Evolutionary conservation across 192 early-diverging fungal species (phyloP), one percentile per base, ranked within the genome.

Genomic region (Endogone sp.): DNA sequence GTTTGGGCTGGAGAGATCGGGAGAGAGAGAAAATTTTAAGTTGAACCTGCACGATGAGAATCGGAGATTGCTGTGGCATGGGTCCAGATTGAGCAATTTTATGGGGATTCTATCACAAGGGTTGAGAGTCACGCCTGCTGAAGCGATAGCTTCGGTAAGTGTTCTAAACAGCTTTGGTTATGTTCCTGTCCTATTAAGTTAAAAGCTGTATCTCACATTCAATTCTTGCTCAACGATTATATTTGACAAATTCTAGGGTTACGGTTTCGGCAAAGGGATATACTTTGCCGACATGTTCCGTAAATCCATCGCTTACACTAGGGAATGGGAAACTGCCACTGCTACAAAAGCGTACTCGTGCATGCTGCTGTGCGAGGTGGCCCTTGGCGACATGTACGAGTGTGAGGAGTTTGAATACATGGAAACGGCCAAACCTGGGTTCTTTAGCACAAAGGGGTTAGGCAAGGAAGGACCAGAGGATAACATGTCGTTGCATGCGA

Each of bases 271-370:
- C 55, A 91, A 91, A 56, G 93, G 92, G 3, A 81, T 93, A 8
- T 94, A 94, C 64, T 94, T 94, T 75, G 93, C 90, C 3, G 90
- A 94, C 76, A 87, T 85, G 80, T 88, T 86, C 26, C 84, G 81
- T 21, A 94, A 94, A 74, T 86, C 86, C 1, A 82, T 90, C 44
- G 86, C 86, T 66, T 94, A 94, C 73, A 89, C 90, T 66, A 82
- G 66, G 63, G 82, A 82, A 2, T 59, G 29, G 37, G 9, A 16
- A 29, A 56, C 27, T 0, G 3, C 6, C 1, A 72, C 73, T 49
- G 67, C 81, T 29, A 82, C 83, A 13, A 26, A 64, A 25, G 28
- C 72, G 3, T 78, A 74, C 26, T 86, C 86, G 3, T 59, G 94
- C 9, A 73, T 94, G 64, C 72, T 94, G 9, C 73, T 94, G 25